Conservation (phyloP, 163 green algal species). For the Chloromonas sp. region DNA sequence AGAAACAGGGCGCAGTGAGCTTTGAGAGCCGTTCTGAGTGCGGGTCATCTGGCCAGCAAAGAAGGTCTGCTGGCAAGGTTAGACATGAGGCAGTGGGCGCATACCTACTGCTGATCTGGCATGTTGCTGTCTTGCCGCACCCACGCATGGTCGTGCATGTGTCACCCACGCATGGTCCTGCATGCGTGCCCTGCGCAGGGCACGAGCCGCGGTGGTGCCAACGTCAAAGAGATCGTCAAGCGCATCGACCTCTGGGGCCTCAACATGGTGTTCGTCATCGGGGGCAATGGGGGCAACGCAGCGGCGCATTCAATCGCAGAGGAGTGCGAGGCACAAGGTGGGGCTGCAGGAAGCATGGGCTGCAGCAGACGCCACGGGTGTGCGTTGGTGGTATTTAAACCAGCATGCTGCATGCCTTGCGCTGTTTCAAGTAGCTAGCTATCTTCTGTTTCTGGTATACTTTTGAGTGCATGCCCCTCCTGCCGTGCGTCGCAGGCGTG, state of each 20-base stretch:
- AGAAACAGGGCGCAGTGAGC: too few relatives aligned
- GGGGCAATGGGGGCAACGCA: conserved; percentile 88
- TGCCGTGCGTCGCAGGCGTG: conserved; percentile 20
- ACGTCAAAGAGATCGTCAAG: conserved; percentile 92
- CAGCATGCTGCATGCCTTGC: too few relatives aligned
- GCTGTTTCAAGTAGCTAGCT: too few relatives aligned
- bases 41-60: background rate
- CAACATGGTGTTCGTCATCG: conserved; percentile 92
- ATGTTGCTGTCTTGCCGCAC: background rate
- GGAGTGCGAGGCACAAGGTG: conserved; percentile 63
- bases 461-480: too few relatives aligned
- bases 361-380: too few relatives aligned
- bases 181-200: conserved; percentile 42
- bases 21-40: too few relatives aligned
- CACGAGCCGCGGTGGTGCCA: conserved; percentile 87
- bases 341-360: too few relatives aligned
- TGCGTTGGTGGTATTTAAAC: too few relatives aligned
- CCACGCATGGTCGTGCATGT: background rate
- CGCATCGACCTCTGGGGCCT: conserved; percentile 90
- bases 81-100: too few relatives aligned
- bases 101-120: too few relatives aligned
- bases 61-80: background rate
- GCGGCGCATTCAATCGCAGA: conserved; percentile 82
- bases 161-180: background rate
- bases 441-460: too few relatives aligned